Evolutionary conservation across 1,284 basidiomycete species (phyloP).

Genomic region (Macrocystidia cucumis): DNA sequence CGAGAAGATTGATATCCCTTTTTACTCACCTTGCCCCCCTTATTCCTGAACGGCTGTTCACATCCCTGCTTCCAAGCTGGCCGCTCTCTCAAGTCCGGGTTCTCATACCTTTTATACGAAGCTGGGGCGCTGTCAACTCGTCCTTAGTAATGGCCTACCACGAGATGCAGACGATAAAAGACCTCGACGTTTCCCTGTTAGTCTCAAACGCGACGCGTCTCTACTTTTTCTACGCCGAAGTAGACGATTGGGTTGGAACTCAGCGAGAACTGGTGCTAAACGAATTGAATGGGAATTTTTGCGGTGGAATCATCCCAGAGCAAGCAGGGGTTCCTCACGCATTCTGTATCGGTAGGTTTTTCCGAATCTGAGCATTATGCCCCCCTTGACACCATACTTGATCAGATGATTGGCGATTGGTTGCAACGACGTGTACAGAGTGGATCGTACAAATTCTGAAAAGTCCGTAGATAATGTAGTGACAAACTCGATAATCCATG

Average conservation of each 20-base stretch:
- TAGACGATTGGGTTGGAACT: constrained; percentile 54
- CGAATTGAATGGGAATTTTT: constrained; percentile 21
- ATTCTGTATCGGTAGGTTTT: constrained; percentile 52
- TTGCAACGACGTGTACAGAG: too few species aligned
- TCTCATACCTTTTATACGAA: constrained; percentile 38
- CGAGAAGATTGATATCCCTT: constrained; percentile 28
- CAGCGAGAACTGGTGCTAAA: constrained; percentile 32
- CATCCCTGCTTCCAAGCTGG: constrained; percentile 31
- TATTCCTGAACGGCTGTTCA: constrained; percentile 23
- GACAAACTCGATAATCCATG: too few species aligned
- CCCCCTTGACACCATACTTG: too few species aligned
- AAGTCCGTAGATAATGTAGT: too few species aligned
- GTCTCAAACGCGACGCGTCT: constrained; percentile 28
- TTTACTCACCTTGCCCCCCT: constrained; percentile 18
- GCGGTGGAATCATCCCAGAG: constrained; percentile 33
- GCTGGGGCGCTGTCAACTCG: constrained; percentile 36
- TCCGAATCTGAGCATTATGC: too few species aligned
- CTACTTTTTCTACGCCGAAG: constrained; percentile 46
- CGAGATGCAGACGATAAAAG: constrained; percentile 50
- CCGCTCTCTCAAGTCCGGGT: constrained; percentile 38
- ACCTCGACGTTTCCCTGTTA: constrained; percentile 36
- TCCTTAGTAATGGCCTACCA: constrained; percentile 50
- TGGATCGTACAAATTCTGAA: too few species aligned
- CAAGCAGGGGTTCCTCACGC: constrained; percentile 45
- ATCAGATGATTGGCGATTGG: too few species aligned